Percentiles rank a stretch among this genome's conserved stretches.
phyloP scores from a whole-genome alignment of 2,329 filamentous ascomycete genomes.

The Cladorrhinum sp. region DNA sequence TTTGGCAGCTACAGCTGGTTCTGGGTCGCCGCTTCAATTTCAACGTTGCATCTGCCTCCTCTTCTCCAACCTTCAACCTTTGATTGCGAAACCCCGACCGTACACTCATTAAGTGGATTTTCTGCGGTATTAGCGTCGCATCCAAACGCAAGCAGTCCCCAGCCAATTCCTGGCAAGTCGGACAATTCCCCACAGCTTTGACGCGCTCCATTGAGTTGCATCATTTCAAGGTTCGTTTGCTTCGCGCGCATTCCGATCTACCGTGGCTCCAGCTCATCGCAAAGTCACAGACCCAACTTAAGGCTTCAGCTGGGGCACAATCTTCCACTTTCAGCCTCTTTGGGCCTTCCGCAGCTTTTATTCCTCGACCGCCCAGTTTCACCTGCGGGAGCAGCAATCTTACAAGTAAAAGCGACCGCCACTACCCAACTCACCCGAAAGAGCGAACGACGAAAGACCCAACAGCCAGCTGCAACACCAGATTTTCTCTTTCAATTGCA shows the following conservation, averaged over 20 bases:
- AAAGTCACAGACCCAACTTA: background rate
- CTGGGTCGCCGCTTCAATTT: background rate
- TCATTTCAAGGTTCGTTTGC: background rate
- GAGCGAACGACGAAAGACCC: no score
- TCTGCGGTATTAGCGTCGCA: background rate
- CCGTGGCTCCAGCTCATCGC: background rate
- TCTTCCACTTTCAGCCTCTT: background rate
- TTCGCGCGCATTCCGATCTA: background rate
- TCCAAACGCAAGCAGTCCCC: background rate
- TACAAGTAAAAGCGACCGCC: background rate
- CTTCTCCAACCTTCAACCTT: background rate
- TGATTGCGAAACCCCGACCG: background rate
- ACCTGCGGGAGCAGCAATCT: background rate
- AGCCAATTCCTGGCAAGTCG: background rate
- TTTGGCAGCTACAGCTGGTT: background rate
- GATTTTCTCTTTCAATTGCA: background rate
- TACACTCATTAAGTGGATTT: background rate
- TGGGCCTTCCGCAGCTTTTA: background rate
- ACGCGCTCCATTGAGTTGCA: conserved; percentile 3
- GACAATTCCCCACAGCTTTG: background rate
- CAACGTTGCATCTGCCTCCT: background rate
- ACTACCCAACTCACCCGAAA: background rate
- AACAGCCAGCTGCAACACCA: no score
- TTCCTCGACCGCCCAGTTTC: background rate
- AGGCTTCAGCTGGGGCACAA: background rate